These are phyloP conservation scores for Rachicladosporium sp. DNA, from an alignment of 2,329 filamentous ascomycete species.

Conservation along the genomic window DNA sequence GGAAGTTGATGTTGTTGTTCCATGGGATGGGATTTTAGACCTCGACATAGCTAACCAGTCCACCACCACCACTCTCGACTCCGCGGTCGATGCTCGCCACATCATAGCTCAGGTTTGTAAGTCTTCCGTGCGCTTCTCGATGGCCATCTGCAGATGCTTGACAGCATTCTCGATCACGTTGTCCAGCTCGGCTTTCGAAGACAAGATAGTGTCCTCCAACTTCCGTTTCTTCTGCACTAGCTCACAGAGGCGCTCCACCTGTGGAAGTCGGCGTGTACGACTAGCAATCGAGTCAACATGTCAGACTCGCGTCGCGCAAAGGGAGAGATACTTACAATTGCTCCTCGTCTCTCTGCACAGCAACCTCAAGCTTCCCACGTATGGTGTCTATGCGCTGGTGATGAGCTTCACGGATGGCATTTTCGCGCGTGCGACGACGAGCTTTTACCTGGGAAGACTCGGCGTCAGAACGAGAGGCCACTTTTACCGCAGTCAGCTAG, in stretches of 20 bases:
- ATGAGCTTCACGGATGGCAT: constrained; percentile 1
- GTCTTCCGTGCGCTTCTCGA: constrained; percentile 8
- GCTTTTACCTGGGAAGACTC: constrained; percentile 4
- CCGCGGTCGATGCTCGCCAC: not conserved
- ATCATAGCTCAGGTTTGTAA: constrained; percentile 1
- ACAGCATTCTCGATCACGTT: constrained; percentile 6
- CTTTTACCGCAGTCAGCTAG: no score
- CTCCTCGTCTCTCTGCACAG: not conserved
- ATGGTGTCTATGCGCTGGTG: not conserved
- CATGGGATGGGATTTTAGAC: constrained; percentile 7
- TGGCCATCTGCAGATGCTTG: constrained; percentile 11
- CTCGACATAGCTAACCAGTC: not conserved
- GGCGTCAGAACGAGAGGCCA: no score
- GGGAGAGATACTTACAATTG: not conserved
- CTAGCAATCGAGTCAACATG: not conserved
- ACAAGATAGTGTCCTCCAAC: constrained; percentile 8
- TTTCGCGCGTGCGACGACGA: constrained; percentile 2
- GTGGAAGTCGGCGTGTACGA: constrained; percentile 7
- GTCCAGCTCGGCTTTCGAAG: constrained; percentile 7
- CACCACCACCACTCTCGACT: not conserved
- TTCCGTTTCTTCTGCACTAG: constrained; percentile 11
- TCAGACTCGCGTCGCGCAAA: not conserved
- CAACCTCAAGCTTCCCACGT: not conserved
- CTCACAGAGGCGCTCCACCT: constrained; percentile 12
- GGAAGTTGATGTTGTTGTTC: constrained; percentile 66